Evolutionary conservation across 2,329 filamentous ascomycete species (phyloP).

Genomic region (Epichloe aotearoae): DNA sequence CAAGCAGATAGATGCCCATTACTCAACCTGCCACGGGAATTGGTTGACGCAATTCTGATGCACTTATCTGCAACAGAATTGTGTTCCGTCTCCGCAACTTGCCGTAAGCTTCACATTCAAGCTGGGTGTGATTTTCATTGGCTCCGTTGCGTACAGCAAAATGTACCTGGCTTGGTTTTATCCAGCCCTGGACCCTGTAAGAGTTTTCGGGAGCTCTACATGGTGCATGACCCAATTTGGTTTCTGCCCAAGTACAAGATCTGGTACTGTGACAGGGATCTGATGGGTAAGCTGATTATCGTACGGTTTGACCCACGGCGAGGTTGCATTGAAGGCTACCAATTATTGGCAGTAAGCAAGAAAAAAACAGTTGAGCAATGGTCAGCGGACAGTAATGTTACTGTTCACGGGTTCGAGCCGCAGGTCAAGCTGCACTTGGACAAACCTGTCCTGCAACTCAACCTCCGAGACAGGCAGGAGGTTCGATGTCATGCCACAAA

Average conservation of each 20-base stretch:
- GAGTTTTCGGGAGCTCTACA: constrained; percentile 59
- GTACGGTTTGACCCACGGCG: constrained; percentile 61
- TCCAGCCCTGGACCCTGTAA: constrained; percentile 42
- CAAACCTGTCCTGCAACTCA: constrained; percentile 53
- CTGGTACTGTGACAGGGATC: constrained; percentile 69
- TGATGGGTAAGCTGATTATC: constrained; percentile 63
- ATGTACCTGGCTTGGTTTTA: constrained; percentile 45
- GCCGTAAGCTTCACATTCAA: constrained; percentile 44
- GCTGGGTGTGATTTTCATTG: constrained; percentile 57
- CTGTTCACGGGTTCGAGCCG: constrained; percentile 63
- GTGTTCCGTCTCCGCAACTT: constrained; percentile 44
- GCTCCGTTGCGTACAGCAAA: constrained; percentile 54
- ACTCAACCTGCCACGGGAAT: constrained; percentile 55
- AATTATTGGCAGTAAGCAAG: constrained; percentile 53
- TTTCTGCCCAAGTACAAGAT: constrained; percentile 68
- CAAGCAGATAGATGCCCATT: constrained; percentile 20
- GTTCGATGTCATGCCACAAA: constrained; percentile 10
- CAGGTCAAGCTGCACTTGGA: constrained; percentile 59
- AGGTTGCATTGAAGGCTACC: constrained; percentile 70
- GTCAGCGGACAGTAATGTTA: constrained; percentile 49
- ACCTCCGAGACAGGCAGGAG: constrained; percentile 12
- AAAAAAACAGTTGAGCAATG: constrained; percentile 45
- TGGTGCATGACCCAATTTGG: constrained; percentile 68
- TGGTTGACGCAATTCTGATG: constrained; percentile 58
- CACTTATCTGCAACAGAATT: constrained; percentile 55